Percentiles rank a stretch among this genome's conserved stretches.
phyloP scores from a whole-genome alignment of 1,284 basidiomycete species.

The Neolentinus lepideus region DNA sequence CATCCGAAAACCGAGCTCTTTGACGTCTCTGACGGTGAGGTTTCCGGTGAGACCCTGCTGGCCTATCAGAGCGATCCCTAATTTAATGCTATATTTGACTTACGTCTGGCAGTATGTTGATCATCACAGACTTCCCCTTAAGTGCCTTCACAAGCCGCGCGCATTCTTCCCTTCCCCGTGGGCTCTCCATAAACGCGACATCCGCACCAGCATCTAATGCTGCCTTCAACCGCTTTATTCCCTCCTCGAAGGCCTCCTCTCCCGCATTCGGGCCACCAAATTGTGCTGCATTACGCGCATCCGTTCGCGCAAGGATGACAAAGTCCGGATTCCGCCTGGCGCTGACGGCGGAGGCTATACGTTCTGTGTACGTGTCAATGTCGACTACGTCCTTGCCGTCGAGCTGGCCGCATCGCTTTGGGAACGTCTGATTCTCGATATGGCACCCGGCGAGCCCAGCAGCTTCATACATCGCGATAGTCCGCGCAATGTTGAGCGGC shows the following conservation, averaged over 20 bases:
- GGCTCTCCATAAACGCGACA: constrained; percentile 19
- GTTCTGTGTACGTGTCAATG: constrained; percentile 19
- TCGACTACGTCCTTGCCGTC: constrained; percentile 19
- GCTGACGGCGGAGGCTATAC: constrained; percentile 18
- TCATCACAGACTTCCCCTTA: constrained; percentile 18
- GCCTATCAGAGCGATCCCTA: neutral
- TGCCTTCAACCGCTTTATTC: constrained; percentile 17
- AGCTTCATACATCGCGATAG: constrained; percentile 17
- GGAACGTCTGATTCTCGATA: constrained; percentile 21
- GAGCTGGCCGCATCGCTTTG: constrained; percentile 3
- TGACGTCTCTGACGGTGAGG: constrained; percentile 16
- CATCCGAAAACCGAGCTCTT: constrained; percentile 18
- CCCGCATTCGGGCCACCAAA: constrained; percentile 16
- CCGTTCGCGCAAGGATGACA: constrained; percentile 19
- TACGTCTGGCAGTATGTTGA: constrained; percentile 18
- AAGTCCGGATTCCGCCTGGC: constrained; percentile 18
- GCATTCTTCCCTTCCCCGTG: constrained; percentile 15
- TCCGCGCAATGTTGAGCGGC: constrained; percentile 19
- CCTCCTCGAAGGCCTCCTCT: constrained; percentile 17
- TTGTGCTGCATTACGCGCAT: constrained; percentile 17
- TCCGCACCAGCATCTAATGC: constrained; percentile 17
- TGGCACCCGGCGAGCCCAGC: constrained; percentile 20
- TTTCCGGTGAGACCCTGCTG: constrained; percentile 15
- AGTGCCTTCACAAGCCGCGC: constrained; percentile 16
- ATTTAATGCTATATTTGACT: neutral